Evolutionary conservation across 805 yeast species (phyloP).

Genomic region (Kockiozyma suomiensis): DNA sequence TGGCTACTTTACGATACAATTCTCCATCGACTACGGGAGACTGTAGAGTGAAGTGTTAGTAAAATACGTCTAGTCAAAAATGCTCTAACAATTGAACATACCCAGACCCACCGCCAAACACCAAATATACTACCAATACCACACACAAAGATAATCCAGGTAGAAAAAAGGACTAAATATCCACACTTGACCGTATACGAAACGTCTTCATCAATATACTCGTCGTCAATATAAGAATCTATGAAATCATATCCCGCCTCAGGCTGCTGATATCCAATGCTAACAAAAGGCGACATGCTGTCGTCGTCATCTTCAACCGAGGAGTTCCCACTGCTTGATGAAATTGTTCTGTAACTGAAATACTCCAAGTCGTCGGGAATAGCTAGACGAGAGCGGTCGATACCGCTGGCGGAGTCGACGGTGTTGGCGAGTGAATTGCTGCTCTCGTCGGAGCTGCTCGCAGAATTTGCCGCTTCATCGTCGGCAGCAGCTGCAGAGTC

Average conservation of each 20-base stretch:
- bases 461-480: constrained; percentile 3
- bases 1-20: not conserved
- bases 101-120: constrained; percentile 35
- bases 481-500: constrained; percentile 9
- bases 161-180: constrained; percentile 27
- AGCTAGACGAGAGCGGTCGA: not conserved
- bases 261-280: not conserved
- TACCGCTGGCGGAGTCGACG: too few species aligned
- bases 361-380: not conserved
- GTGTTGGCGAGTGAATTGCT: not conserved
- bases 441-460: constrained; percentile 10
- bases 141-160: constrained; percentile 28
- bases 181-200: constrained; percentile 33
- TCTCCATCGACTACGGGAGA: not conserved
- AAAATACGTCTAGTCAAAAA: not conserved
- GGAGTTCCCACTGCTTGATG: not conserved
- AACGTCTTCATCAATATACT: constrained; percentile 7
- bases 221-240: constrained; percentile 15
- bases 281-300: not conserved
- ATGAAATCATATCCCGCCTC: constrained; percentile 1
- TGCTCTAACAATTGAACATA: not conserved
- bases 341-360: not conserved
- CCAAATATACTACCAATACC: constrained; percentile 34
- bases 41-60: not conserved
- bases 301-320: constrained; percentile 4